A percentile compares a stretch with the other conserved stretches of the same genome.
phyloP scores from a whole-genome alignment of 2,329 filamentous ascomycete species.

The Incumbomyces lentus region DNA sequence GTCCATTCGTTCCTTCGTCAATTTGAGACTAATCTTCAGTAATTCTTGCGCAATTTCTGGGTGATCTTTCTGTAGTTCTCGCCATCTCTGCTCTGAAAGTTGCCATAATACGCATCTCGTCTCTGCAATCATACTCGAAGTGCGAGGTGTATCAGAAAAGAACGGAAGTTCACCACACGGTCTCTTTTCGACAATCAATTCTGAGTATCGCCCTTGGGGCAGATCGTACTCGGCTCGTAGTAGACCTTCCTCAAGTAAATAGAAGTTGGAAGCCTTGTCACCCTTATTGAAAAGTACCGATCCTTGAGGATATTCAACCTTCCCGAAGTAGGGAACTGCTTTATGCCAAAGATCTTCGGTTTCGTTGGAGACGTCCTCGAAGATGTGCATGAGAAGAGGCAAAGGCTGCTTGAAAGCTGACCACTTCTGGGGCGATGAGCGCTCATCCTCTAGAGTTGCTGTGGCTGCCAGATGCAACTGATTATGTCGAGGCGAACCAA shows the following conservation, averaged over 20 bases:
- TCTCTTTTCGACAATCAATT: slow-evolving; percentile 86
- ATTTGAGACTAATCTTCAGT: slow-evolving; percentile 75
- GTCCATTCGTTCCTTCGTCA: slow-evolving; percentile 89
- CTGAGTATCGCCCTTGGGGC: slow-evolving; percentile 77
- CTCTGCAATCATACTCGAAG: slow-evolving; percentile 76
- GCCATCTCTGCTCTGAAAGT: slow-evolving; percentile 63
- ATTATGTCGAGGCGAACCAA: slow-evolving; percentile 68
- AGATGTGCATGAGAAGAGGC: slow-evolving; percentile 87
- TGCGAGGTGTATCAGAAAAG: slow-evolving; percentile 81
- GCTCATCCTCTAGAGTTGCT: slow-evolving; percentile 59
- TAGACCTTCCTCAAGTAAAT: slow-evolving; percentile 80
- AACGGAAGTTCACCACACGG: slow-evolving; percentile 95
- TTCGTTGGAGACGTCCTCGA: slow-evolving; percentile 72
- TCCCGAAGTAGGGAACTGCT: slow-evolving; percentile 62
- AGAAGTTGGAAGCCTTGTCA: slow-evolving; percentile 71
- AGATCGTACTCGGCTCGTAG: slow-evolving; percentile 82
- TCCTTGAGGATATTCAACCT: slow-evolving; percentile 56
- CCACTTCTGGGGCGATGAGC: slow-evolving; percentile 56
- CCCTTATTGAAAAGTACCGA: slow-evolving; percentile 68
- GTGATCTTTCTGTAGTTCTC: slow-evolving; percentile 58
- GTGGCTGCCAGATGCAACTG: slow-evolving; percentile 71
- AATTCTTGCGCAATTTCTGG: slow-evolving; percentile 74
- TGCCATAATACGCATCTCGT: slow-evolving; percentile 73
- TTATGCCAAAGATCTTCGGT: slow-evolving; percentile 96
- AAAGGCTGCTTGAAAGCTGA: slow-evolving; percentile 81